phyloP scores from a whole-genome alignment of 306 rosid species.

The Myrica gale region DNA sequence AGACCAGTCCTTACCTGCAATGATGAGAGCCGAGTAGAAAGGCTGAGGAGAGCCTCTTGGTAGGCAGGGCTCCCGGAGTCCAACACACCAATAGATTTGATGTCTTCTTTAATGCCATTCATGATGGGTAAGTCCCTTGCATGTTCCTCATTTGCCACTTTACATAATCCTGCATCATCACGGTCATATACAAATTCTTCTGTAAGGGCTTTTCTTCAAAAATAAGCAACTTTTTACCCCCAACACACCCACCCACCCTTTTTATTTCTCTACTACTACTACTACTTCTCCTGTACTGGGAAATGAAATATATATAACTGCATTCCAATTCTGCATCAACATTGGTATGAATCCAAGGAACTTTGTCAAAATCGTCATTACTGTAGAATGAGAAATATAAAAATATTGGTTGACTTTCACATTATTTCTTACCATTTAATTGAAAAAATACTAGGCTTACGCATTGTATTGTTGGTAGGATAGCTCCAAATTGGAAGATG shows the following conservation, averaged over 20 bases:
- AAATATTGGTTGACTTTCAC: too few species aligned
- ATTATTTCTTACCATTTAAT: not conserved
- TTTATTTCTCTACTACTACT: not conserved
- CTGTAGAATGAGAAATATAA: too few species aligned
- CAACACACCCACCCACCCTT: not conserved
- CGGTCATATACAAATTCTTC: conserved; percentile 3
- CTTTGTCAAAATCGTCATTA: too few species aligned
- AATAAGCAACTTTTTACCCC: conserved; percentile 25
- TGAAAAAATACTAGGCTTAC: not conserved
- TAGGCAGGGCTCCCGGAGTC: conserved; percentile 54
- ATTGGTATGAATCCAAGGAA: too few species aligned
- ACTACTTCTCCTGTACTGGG: not conserved
- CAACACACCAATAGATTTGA: conserved; percentile 75
- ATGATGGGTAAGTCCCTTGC: conserved; percentile 88
- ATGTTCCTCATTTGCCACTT: conserved; percentile 83
- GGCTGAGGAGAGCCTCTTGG: conserved; percentile 54
- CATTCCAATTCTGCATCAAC: too few species aligned
- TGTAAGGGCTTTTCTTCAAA: conserved; percentile 27
- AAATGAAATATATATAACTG: not conserved
- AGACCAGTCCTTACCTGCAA: conserved; percentile 49
- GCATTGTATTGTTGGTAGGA: not conserved
- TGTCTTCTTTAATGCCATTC: conserved; percentile 91
- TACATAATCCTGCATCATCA: conserved; percentile 54
- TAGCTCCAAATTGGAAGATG: not conserved
- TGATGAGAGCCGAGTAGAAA: conserved; percentile 57